A percentile compares a stretch with the other conserved stretches of the same genome.
Evolutionary conservation across 192 early-diverging fungal species (phyloP).

Genomic region (Coemansia sp.): DNA sequence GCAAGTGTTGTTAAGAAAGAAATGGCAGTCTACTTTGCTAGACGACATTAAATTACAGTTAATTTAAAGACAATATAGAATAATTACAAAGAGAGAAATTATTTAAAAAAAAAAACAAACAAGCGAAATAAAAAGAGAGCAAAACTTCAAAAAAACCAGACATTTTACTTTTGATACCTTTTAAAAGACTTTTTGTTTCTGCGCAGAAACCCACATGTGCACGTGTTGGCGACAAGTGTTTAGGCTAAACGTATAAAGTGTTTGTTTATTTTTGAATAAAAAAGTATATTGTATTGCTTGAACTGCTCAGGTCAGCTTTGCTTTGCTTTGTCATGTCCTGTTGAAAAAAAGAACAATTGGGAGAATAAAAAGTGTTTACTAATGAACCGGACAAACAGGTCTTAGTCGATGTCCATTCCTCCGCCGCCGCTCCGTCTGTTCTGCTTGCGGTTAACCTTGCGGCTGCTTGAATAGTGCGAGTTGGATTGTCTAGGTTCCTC

Average conservation of each 20-base stretch:
- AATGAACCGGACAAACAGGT: background rate
- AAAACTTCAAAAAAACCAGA: too few relatives aligned
- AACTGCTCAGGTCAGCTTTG: too few relatives aligned
- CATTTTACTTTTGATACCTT: too few relatives aligned
- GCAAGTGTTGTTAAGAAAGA: constrained; percentile 37
- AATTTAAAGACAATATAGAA: constrained; percentile 2
- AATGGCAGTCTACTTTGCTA: constrained; percentile 41
- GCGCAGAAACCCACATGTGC: background rate
- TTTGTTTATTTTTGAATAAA: background rate
- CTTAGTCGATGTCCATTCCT: constrained; percentile 48
- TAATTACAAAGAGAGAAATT: background rate
- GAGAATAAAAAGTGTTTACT: background rate
- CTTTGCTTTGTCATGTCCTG: too few relatives aligned
- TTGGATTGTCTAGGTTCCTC: constrained; percentile 7
- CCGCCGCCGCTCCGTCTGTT: constrained; percentile 16
- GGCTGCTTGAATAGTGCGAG: background rate
- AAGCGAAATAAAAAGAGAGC: too few relatives aligned
- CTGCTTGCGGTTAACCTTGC: constrained; percentile 11
- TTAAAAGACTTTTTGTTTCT: background rate
- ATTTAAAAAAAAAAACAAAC: background rate
- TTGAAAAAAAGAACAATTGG: background rate
- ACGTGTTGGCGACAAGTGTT: too few relatives aligned
- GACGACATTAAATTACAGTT: constrained; percentile 13
- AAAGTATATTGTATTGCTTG: too few relatives aligned
- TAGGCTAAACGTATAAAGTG: too few relatives aligned